Conservation (phyloP, 179 eudicot species). For the Monotropa hypopitys region DNA sequence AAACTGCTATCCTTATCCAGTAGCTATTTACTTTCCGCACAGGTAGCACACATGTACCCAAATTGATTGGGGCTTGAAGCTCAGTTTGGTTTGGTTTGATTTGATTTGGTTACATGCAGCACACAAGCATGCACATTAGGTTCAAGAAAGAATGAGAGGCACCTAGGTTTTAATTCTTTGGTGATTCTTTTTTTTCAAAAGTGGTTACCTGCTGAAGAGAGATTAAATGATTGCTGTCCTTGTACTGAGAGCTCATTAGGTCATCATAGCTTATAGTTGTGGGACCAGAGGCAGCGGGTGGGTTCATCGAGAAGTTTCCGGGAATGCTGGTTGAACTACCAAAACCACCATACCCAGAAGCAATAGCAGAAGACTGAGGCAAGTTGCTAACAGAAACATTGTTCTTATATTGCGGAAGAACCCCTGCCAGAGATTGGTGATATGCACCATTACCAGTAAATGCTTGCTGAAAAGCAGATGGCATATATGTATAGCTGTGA, state of each 20-base stretch:
- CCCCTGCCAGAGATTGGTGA: slow-evolving; percentile 66
- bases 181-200: background rate
- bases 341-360: slow-evolving; percentile 79
- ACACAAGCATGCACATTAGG: too few relatives aligned
- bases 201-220: slow-evolving; percentile 69
- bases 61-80: too few relatives aligned
- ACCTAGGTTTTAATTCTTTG: background rate
- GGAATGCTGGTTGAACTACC: slow-evolving; percentile 61
- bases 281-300: slow-evolving; percentile 58
- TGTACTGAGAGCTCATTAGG: slow-evolving; percentile 55
- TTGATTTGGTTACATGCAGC: too few relatives aligned
- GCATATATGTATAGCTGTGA: slow-evolving; percentile 72
- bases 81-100: too few relatives aligned
- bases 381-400: slow-evolving; percentile 59
- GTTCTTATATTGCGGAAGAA: slow-evolving; percentile 72
- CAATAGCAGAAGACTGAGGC: slow-evolving; percentile 66
- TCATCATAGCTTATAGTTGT: slow-evolving; percentile 62
- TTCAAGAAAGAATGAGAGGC: background rate
- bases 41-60: too few relatives aligned
- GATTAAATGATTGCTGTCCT: slow-evolving; percentile 63
- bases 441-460: slow-evolving; percentile 58
- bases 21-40: too few relatives aligned
- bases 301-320: slow-evolving; percentile 55
- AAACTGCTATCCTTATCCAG: too few relatives aligned
- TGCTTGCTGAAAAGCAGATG: slow-evolving; percentile 73